phyloP scores from a whole-genome alignment of 257 asterid species.

The Plantago major region DNA sequence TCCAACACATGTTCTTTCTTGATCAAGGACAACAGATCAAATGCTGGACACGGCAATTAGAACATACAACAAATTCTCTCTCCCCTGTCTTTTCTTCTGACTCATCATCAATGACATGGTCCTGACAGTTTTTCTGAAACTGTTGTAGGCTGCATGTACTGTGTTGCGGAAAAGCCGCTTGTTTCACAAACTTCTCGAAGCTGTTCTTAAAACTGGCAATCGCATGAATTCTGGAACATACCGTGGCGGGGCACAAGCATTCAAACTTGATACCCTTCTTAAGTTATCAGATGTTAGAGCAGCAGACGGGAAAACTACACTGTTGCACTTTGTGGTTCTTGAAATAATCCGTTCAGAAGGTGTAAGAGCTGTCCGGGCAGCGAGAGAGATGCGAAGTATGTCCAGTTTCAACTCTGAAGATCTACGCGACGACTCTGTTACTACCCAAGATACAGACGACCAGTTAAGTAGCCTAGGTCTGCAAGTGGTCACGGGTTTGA shows the following conservation, averaged over 20 bases:
- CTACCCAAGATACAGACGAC: constrained; percentile 40
- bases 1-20: too few species aligned
- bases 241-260: constrained; percentile 71
- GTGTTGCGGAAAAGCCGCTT: constrained; percentile 55
- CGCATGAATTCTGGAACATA: constrained; percentile 74
- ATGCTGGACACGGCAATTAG: too few species aligned
- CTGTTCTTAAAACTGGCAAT: constrained; percentile 72
- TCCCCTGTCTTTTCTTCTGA: too few species aligned
- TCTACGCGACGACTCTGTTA: constrained; percentile 12
- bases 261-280: constrained; percentile 66
- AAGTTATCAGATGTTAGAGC: constrained; percentile 64
- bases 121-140: too few species aligned
- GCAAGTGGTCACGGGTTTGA: constrained; percentile 48
- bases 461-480: constrained; percentile 47
- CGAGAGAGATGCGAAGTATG: constrained; percentile 46
- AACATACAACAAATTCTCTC: too few species aligned
- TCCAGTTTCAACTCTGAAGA: constrained; percentile 52
- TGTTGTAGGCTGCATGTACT: constrained; percentile 54
- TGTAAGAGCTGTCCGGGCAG: constrained; percentile 43
- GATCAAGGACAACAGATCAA: too few species aligned
- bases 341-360: constrained; percentile 78
- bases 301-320: constrained; percentile 63
- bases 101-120: too few species aligned
- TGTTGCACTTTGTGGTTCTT: constrained; percentile 70
- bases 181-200: constrained; percentile 74